A percentile compares a stretch with the other conserved stretches of the same genome.
phyloP scores from a whole-genome alignment of 805 yeast genomes.

The Suhomyces pyralidae region DNA sequence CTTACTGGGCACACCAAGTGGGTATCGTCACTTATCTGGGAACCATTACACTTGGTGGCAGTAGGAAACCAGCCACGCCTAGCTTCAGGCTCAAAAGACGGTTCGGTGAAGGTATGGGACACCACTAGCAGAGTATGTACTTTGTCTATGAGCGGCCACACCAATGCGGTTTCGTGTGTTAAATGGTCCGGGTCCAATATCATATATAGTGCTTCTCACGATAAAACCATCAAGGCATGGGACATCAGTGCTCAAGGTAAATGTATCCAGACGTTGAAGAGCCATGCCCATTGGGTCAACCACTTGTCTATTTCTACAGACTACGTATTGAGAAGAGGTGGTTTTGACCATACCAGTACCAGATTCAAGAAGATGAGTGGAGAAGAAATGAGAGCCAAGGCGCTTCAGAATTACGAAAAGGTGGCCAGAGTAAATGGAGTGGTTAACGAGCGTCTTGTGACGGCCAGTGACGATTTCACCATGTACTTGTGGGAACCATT shows the following conservation, averaged over 20 bases:
- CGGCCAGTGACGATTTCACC: constrained; percentile 96
- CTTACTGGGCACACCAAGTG: constrained; percentile 83
- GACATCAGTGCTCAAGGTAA: constrained; percentile 70
- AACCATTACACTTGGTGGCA: constrained; percentile 78
- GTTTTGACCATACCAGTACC: constrained; percentile 69
- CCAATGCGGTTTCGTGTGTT: constrained; percentile 88
- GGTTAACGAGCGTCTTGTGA: constrained; percentile 73
- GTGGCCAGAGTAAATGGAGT: constrained; percentile 58
- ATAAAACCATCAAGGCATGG: constrained; percentile 92
- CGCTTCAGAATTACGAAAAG: constrained; percentile 59
- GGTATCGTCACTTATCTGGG: constrained; percentile 90
- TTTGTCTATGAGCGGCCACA: constrained; percentile 80
- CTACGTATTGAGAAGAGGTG: constrained; percentile 80
- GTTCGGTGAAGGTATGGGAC: constrained; percentile 89
- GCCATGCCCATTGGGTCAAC: constrained; percentile 98
- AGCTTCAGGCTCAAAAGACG: constrained; percentile 88
- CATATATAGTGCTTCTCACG: constrained; percentile 88
- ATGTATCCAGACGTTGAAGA: constrained; percentile 71
- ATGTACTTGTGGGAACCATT: constrained; percentile 97
- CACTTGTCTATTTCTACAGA: constrained; percentile 91
- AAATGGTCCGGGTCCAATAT: constrained; percentile 92
- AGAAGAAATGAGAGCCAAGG: constrained; percentile 43
- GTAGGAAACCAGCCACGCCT: constrained; percentile 67
- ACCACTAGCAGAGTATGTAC: constrained; percentile 62
- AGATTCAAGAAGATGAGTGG: constrained; percentile 24